Base-by-base conservation (phyloP, 2,329 filamentous ascomycete genomes). In the Pestalotiopsis sp. region DNA sequence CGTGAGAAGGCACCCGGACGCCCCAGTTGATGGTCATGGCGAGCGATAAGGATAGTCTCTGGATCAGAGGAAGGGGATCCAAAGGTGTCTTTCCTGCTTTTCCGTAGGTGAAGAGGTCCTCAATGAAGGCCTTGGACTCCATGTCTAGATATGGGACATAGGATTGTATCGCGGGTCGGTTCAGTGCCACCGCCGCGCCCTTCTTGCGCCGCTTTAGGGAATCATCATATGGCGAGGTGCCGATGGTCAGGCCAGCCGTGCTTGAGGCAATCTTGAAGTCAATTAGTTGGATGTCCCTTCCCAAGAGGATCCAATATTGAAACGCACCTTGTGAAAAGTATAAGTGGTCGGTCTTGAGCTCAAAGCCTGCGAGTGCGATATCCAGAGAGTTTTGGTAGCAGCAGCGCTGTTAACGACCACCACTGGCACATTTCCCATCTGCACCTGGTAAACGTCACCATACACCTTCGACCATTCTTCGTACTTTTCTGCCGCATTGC, bases 121-220 rank as follows among this genome's bases (percentile, higher is more conserved):
- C 90, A 79, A 95, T 91, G 67, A 90, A 92, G 14, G 88, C 86
- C 14, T 86, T 90, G 36, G 90, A 89, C 78, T 95, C 93, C 31
- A 94, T 88, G 73, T 95, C 93, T 65, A 95, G 90, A 73, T 94
- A 93, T 0, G 93, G 92, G 88, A 94, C 92, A 78, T 95, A 95
- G 0, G 90, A 90, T 75, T 94, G 91, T 1, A 93, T 88, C 0
- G 92, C 90, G 0, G 92, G 92, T 0, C 91, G 87, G 77, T 95
- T 95, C 25, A 95, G 84, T 0, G 93, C 92, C 0, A 92, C 94
- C 4, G 91, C 92, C 1, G 92, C 93, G 0, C 92, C 92, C 82
- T 94, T 95, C 71, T 93, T 88, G 11, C 92, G 87, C 27, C 86
- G 84, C 79, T 95, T 95, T 81, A 92, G 94, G 2, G 90, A 93